Percentiles rank a stretch among this genome's conserved stretches.
Conservation (phyloP, 768 basidiomycete species). For the Suillus subaureus region DNA sequence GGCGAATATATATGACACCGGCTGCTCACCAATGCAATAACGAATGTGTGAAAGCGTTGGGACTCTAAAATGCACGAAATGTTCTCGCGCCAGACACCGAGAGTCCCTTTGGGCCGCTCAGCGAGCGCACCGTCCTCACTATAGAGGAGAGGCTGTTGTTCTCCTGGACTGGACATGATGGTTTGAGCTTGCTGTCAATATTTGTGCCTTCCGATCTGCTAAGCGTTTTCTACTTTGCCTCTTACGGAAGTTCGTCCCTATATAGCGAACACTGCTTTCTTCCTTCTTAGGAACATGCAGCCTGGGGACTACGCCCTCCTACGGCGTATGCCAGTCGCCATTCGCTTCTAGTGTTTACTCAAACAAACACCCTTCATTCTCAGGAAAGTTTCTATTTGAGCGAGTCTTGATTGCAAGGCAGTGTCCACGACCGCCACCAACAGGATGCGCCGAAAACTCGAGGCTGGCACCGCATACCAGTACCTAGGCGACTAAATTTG, state of each 20-base stretch:
- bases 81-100: slow-evolving; percentile 31
- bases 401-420: not conserved
- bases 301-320: not conserved
- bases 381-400: not conserved
- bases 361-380: not conserved
- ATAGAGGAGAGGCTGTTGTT: slow-evolving; percentile 51
- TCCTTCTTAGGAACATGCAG: not conserved
- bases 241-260: not conserved
- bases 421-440: not conserved
- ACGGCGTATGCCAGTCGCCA: not conserved
- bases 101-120: slow-evolving; percentile 10
- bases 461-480: slow-evolving; percentile 11
- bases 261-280: not conserved
- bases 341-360: not conserved
- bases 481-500: slow-evolving; percentile 8
- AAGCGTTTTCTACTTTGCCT: slow-evolving; percentile 2
- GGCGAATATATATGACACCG: slow-evolving; percentile 20
- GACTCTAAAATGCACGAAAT: slow-evolving; percentile 56
- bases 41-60: slow-evolving; percentile 50
- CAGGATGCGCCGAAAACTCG: slow-evolving; percentile 8
- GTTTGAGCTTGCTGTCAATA: slow-evolving; percentile 15
- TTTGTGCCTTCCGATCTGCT: not conserved
- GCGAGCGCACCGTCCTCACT: slow-evolving; percentile 19
- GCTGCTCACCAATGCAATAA: slow-evolving; percentile 58
- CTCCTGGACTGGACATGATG: slow-evolving; percentile 41